phyloP scores from a whole-genome alignment of 192 early-diverging fungal species.

The Backusella mclennaniae region DNA sequence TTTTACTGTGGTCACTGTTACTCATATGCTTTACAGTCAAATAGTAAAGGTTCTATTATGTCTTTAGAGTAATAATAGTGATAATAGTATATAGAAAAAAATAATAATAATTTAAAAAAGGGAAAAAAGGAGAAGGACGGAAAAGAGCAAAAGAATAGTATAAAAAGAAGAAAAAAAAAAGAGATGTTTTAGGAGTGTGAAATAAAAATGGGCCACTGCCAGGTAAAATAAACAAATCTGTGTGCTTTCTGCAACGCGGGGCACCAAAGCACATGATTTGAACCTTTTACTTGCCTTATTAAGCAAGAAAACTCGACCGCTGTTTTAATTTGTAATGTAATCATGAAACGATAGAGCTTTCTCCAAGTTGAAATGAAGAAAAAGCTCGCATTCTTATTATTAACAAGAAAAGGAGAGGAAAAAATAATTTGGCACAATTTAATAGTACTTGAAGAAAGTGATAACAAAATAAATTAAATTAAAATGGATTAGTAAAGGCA shows the following conservation, averaged over 20 bases:
- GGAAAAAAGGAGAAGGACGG: not conserved
- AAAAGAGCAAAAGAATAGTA: not conserved
- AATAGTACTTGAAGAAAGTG: too few species aligned
- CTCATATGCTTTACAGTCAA: not conserved
- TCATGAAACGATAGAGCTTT: not conserved
- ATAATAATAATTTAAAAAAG: not conserved
- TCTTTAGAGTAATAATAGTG: not conserved
- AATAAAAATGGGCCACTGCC: not conserved
- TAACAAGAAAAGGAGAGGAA: too few species aligned
- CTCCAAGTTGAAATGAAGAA: too few species aligned
- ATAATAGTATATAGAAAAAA: not conserved
- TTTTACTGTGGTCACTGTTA: not conserved
- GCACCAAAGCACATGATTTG: constrained; percentile 7
- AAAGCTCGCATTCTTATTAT: too few species aligned
- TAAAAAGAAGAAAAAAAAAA: not conserved
- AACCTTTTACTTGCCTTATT: not conserved
- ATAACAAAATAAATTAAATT: too few species aligned
- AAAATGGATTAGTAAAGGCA: too few species aligned
- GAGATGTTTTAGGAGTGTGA: not conserved
- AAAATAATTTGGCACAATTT: too few species aligned
- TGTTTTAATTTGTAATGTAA: not conserved
- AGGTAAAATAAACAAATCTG: not conserved
- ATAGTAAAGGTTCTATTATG: not conserved
- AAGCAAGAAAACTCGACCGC: not conserved
- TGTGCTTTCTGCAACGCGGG: constrained; percentile 4